phyloP scores from a whole-genome alignment of 2,329 filamentous ascomycete genomes.

The Claviceps quebecensis region DNA sequence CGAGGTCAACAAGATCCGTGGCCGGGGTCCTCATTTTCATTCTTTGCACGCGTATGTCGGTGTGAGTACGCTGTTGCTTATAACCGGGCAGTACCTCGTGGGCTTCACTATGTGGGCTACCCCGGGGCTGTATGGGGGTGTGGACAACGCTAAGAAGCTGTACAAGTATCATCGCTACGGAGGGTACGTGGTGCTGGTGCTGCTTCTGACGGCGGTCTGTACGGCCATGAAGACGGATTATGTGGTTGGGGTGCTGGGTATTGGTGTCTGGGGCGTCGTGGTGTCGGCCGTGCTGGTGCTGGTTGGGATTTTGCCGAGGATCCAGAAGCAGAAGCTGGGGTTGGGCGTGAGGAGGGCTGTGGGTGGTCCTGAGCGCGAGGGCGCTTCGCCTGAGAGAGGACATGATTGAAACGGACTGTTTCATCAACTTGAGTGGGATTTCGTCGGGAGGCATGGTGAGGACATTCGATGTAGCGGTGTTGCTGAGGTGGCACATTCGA shows the following conservation, averaged over 20 bases:
- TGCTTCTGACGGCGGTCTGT: constrained; percentile 60
- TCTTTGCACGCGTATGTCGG: constrained; percentile 74
- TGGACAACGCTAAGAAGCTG: constrained; percentile 63
- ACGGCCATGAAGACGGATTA: constrained; percentile 67
- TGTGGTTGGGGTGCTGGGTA: constrained; percentile 50
- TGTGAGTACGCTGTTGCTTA: constrained; percentile 54
- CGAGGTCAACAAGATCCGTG: constrained; percentile 69
- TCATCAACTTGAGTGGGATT: too few relatives aligned
- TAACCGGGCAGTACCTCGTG: constrained; percentile 60
- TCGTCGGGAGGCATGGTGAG: too few relatives aligned
- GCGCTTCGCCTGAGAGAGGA: too few relatives aligned
- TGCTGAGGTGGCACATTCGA: too few relatives aligned
- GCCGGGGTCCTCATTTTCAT: constrained; percentile 57
- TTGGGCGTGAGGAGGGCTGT: neutral
- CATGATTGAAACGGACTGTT: too few relatives aligned
- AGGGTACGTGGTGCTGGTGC: constrained; percentile 59
- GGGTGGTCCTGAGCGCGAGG: neutral
- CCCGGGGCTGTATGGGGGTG: constrained; percentile 62
- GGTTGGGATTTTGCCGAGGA: constrained; percentile 59
- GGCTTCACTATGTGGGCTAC: constrained; percentile 73
- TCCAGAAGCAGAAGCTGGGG: constrained; percentile 58
- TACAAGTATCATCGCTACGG: constrained; percentile 80
- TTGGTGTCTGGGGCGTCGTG: constrained; percentile 64
- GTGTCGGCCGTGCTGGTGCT: constrained; percentile 53
- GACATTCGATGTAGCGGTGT: too few relatives aligned